Percentiles rank a stretch among this genome's conserved stretches.
Conservation (phyloP, 2,329 filamentous ascomycete species). For the Colletotrichum kahawae region DNA sequence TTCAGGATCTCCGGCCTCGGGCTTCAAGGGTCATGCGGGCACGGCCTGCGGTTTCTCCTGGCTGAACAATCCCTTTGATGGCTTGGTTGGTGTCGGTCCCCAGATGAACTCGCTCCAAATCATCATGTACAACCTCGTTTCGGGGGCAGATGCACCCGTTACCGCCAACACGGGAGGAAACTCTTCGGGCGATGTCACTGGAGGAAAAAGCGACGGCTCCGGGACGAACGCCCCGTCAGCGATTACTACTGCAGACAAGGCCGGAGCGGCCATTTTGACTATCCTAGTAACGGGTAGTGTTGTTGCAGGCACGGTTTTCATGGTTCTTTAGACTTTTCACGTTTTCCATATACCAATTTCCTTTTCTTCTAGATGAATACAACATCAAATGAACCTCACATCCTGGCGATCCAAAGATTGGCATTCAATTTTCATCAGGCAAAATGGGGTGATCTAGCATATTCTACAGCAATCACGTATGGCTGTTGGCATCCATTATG, state of each 20-base stretch:
- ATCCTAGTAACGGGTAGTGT: constrained; percentile 55
- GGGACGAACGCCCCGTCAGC: constrained; percentile 10
- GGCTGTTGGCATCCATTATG: too few relatives aligned
- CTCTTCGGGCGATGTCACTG: constrained; percentile 42
- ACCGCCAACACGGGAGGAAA: constrained; percentile 59
- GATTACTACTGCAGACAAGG: constrained; percentile 64
- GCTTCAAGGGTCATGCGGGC: constrained; percentile 51
- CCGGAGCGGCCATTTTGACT: constrained; percentile 71
- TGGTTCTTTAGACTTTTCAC: neutral
- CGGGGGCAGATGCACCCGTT: constrained; percentile 42
- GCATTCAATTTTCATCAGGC: too few relatives aligned
- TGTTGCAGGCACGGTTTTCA: constrained; percentile 28
- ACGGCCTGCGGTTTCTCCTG: constrained; percentile 68
- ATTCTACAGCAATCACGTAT: too few relatives aligned
- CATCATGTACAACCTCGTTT: constrained; percentile 54
- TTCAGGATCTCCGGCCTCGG: constrained; percentile 57
- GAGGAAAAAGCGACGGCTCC: constrained; percentile 14
- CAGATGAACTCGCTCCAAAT: constrained; percentile 60
- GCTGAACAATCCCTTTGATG: constrained; percentile 51
- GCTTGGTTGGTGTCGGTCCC: constrained; percentile 58
- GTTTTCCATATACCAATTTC: neutral
- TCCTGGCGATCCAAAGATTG: neutral
- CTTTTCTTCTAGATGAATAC: neutral
- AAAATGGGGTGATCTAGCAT: too few relatives aligned
- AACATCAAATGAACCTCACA: neutral